Conservation (phyloP, 2,329 filamentous ascomycete species). For the Arthrinium phaeospermum region DNA sequence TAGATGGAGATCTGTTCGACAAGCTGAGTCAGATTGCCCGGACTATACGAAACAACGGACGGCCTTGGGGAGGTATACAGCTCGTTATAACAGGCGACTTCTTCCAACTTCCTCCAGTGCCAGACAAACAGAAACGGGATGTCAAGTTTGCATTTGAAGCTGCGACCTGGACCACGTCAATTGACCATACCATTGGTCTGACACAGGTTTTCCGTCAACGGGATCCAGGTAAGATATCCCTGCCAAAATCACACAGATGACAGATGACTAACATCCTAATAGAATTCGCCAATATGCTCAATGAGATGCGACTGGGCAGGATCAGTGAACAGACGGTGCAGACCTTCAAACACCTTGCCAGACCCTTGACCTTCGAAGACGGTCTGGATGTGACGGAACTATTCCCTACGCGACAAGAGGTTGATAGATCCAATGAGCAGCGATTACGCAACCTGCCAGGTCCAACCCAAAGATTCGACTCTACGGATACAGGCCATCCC, state of each 20-base stretch:
- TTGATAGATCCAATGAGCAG: constrained; percentile 81
- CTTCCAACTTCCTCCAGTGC: constrained; percentile 94
- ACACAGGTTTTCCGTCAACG: constrained; percentile 97
- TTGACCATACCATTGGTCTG: constrained; percentile 93
- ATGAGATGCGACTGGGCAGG: constrained; percentile 92
- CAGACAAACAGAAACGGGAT: constrained; percentile 69
- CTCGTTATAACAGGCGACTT: constrained; percentile 96
- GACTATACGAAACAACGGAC: constrained; percentile 84
- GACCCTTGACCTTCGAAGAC: constrained; percentile 76
- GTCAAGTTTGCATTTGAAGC: constrained; percentile 94
- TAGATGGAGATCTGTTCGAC: constrained; percentile 95
- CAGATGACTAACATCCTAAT: constrained; percentile 20
- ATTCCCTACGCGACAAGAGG: constrained; percentile 89
- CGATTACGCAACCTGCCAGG: constrained; percentile 77
- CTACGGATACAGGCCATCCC: constrained; percentile 77
- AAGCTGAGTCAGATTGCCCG: constrained; percentile 91
- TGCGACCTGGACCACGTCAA: constrained; percentile 87
- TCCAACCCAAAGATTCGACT: constrained; percentile 70
- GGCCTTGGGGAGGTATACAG: constrained; percentile 95
- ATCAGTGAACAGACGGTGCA: constrained; percentile 78
- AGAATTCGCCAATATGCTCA: constrained; percentile 93
- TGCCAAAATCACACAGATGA: not conserved
- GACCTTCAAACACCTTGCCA: constrained; percentile 75
- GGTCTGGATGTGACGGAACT: constrained; percentile 84
- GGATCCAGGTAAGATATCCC: constrained; percentile 64